A percentile compares a stretch with the other conserved stretches of the same genome.
Conservation (phyloP, 2,329 filamentous ascomycete species). For the Aphanoascus verrucosus region DNA sequence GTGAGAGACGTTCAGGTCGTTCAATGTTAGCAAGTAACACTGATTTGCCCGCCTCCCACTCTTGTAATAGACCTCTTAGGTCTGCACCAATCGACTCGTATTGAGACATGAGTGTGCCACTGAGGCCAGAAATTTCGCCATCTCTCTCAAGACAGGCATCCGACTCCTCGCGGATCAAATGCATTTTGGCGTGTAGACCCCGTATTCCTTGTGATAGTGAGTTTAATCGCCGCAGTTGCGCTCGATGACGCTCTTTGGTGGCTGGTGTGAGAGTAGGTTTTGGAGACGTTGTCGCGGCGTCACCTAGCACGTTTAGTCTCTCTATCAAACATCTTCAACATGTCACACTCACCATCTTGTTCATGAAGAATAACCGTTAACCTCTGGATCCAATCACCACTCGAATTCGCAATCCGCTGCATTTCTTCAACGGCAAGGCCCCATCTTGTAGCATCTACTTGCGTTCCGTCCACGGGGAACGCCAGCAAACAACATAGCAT, state of each 20-base stretch:
- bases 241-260: slow-evolving; percentile 66
- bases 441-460: slow-evolving; percentile 68
- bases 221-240: slow-evolving; percentile 78
- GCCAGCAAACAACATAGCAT: slow-evolving; percentile 83
- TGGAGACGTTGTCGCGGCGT: slow-evolving; percentile 41
- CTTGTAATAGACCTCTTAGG: slow-evolving; percentile 64
- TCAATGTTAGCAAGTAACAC: slow-evolving; percentile 72
- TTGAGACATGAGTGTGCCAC: slow-evolving; percentile 67
- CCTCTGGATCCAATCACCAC: slow-evolving; percentile 52
- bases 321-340: neutral
- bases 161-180: slow-evolving; percentile 81
- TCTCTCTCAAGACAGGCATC: slow-evolving; percentile 66
- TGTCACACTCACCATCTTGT: slow-evolving; percentile 56
- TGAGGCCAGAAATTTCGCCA: slow-evolving; percentile 57
- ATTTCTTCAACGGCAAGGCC: slow-evolving; percentile 66
- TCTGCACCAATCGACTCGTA: slow-evolving; percentile 93
- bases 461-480: slow-evolving; percentile 69
- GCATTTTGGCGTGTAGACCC: slow-evolving; percentile 87
- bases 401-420: slow-evolving; percentile 51
- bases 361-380: slow-evolving; percentile 62
- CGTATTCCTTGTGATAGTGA: slow-evolving; percentile 83
- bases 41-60: slow-evolving; percentile 82
- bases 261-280: slow-evolving; percentile 35
- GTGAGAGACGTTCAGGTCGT: slow-evolving; percentile 44
- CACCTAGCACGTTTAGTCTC: slow-evolving; percentile 20